phyloP scores from a whole-genome alignment of 805 yeast species.

The Wickerhamiella sorbophila region DNA sequence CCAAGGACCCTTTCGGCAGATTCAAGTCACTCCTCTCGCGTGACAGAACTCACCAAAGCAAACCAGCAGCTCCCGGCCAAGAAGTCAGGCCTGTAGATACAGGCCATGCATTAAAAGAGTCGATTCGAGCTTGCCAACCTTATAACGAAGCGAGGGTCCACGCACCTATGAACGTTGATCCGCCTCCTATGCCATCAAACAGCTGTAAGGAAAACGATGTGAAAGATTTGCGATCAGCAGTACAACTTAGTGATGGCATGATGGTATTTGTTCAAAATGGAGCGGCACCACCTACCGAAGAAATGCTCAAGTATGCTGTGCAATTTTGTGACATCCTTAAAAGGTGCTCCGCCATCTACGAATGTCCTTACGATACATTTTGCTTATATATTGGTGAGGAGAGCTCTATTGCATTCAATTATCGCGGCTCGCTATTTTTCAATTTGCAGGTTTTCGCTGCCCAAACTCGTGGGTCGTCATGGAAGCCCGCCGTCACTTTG shows the following conservation, averaged over 20 bases:
- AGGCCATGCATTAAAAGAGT: not conserved
- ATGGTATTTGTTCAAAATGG: not conserved
- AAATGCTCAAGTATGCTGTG: not conserved
- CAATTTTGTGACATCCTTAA: constrained; percentile 10
- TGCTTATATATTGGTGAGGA: constrained; percentile 16
- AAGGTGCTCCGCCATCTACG: constrained; percentile 14
- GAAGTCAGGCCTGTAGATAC: too few species aligned
- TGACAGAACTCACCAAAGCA: not conserved
- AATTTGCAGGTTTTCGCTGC: constrained; percentile 21
- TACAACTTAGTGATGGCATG: not conserved
- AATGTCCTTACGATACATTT: constrained; percentile 16
- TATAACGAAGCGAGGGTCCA: not conserved
- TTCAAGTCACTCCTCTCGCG: not conserved
- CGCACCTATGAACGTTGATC: not conserved
- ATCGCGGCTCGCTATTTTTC: constrained; percentile 26
- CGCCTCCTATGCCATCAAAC: not conserved
- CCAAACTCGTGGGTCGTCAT: constrained; percentile 1
- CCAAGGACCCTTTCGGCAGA: not conserved
- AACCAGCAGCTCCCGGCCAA: not conserved
- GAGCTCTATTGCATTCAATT: constrained; percentile 27
- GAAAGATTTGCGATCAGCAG: not conserved
- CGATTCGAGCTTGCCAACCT: not conserved
- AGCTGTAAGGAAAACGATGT: not conserved
- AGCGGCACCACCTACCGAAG: not conserved
- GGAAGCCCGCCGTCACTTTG: constrained; percentile 9